Percentiles rank a stretch among this genome's conserved stretches.
These are phyloP conservation scores for Nephelium lappaceum DNA, from an alignment of 345 rosid species.

Conservation along the genomic window DNA sequence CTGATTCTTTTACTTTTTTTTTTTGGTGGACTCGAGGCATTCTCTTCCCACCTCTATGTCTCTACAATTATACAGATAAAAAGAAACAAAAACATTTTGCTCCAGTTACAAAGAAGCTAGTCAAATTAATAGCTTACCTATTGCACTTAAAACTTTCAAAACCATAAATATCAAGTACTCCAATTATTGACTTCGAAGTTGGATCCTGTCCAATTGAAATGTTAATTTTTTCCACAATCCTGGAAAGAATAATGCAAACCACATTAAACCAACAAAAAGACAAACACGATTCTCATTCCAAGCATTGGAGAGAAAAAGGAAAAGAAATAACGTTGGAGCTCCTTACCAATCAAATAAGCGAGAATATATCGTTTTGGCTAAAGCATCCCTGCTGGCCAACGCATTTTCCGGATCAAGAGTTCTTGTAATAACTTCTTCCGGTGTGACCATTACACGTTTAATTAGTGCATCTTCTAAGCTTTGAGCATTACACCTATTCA, in stretches of 20 bases:
- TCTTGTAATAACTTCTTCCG: conserved; percentile 86
- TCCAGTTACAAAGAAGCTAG: background rate
- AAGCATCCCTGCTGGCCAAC: conserved; percentile 75
- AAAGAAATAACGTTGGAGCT: conserved; percentile 24
- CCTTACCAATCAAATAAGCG: conserved; percentile 88
- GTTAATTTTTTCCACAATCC: conserved; percentile 92
- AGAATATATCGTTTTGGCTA: conserved; percentile 86
- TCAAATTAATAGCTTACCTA: conserved; percentile 47
- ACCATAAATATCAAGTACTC: conserved; percentile 95
- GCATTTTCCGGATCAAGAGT: conserved; percentile 81
- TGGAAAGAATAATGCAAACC: conserved; percentile 35
- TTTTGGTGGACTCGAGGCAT: background rate
- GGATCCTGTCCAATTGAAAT: conserved; percentile 94
- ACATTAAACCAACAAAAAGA: conserved; percentile 4
- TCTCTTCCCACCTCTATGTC: background rate
- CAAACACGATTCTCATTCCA: conserved; percentile 6
- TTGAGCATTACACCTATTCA: conserved; percentile 70
- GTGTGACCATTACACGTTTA: conserved; percentile 91
- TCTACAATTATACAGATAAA: background rate
- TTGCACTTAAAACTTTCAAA: conserved; percentile 91
- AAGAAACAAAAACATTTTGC: conserved; percentile 1
- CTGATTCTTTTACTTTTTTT: background rate
- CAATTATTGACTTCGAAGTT: conserved; percentile 69
- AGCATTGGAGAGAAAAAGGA: conserved; percentile 14
- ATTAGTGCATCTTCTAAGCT: conserved; percentile 90